Conservation (phyloP, 1,284 basidiomycete genomes). For the Cutaneotrichosporon cavernicola region DNA sequence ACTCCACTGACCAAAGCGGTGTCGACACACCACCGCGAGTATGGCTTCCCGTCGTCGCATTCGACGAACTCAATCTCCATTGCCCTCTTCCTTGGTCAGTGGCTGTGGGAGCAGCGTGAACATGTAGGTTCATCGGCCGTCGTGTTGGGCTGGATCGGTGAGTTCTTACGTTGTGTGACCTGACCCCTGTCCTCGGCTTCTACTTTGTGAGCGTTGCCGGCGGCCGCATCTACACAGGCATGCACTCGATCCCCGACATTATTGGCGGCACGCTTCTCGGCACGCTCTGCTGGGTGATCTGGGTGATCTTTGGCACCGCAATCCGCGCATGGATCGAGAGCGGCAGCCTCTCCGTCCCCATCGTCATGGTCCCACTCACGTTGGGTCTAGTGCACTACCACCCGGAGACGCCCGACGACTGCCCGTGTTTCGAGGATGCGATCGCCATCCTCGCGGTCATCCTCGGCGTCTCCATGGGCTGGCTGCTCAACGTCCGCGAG, state of each 20-base stretch:
- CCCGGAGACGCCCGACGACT: constrained; percentile 90
- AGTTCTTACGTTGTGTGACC: constrained; percentile 16
- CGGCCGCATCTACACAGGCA: constrained; percentile 84
- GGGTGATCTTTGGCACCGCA: constrained; percentile 48
- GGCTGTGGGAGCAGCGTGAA: constrained; percentile 35
- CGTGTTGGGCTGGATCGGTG: constrained; percentile 32
- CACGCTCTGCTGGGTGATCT: constrained; percentile 63
- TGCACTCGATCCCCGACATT: constrained; percentile 79
- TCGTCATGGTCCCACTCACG: constrained; percentile 63
- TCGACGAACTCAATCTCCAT: constrained; percentile 88
- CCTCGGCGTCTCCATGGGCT: constrained; percentile 69
- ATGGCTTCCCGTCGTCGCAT: constrained; percentile 89
- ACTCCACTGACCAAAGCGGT: constrained; percentile 60
- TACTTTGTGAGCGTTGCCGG: constrained; percentile 80
- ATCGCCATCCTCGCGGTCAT: constrained; percentile 87
- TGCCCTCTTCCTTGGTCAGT: constrained; percentile 65
- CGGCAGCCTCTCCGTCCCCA: constrained; percentile 64
- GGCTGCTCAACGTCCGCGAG: constrained; percentile 58
- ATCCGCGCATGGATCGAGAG: constrained; percentile 56
- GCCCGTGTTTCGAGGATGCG: constrained; percentile 97
- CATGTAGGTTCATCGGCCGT: constrained; percentile 23
- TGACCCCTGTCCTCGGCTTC: constrained; percentile 56
- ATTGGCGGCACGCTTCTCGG: constrained; percentile 67
- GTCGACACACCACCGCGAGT: constrained; percentile 68
- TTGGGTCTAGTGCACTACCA: constrained; percentile 80